Conservation (phyloP, 2,329 filamentous ascomycete species). For the Nemania sp. region DNA sequence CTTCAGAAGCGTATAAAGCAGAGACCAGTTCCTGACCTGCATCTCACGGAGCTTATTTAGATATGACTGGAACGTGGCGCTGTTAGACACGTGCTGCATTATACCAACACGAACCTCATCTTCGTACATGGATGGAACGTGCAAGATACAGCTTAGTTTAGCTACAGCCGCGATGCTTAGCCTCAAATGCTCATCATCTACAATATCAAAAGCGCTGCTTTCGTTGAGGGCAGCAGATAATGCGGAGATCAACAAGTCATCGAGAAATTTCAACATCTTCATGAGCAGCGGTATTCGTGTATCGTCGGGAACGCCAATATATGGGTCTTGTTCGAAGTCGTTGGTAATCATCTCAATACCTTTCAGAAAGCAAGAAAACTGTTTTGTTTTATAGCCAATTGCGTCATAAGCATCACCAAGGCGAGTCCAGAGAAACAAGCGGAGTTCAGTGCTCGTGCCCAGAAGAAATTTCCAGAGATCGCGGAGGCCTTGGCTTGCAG, state of each 20-base stretch:
- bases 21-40: conserved; percentile 84
- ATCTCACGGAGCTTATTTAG: conserved; percentile 80
- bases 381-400: conserved; percentile 85
- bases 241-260: conserved; percentile 74
- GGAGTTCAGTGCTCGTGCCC: conserved; percentile 78
- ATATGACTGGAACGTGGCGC: conserved; percentile 60
- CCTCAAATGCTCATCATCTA: conserved; percentile 78
- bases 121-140: conserved; percentile 79
- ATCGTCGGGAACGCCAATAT: conserved; percentile 60
- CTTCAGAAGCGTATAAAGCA: conserved; percentile 81
- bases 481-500: conserved; percentile 61
- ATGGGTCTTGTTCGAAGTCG: conserved; percentile 66
- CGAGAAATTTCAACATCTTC: conserved; percentile 76
- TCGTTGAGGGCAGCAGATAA: conserved; percentile 73
- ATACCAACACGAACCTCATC: conserved; percentile 84
- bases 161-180: conserved; percentile 73
- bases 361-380: conserved; percentile 83
- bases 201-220: conserved; percentile 74
- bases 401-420: conserved; percentile 86
- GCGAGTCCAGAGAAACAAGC: conserved; percentile 86
- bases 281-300: conserved; percentile 74
- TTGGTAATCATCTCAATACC: conserved; percentile 82
- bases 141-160: conserved; percentile 73
- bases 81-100: conserved; percentile 60
- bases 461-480: conserved; percentile 87